Conservation (phyloP, 2,329 filamentous ascomycete species). For the Calonectria henricotiae region DNA sequence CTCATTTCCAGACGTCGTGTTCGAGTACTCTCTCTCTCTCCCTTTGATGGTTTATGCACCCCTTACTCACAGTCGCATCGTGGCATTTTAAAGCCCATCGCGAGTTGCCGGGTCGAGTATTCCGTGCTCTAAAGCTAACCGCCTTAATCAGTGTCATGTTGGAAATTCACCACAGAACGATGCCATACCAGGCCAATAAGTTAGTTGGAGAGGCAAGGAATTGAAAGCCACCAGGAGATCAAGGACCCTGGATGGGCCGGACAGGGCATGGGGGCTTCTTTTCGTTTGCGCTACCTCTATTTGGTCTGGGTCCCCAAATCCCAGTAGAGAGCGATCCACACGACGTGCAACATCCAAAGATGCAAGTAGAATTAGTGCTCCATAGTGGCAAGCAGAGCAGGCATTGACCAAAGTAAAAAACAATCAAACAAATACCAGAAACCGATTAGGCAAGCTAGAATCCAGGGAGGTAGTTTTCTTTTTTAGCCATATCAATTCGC, state of each 20-base stretch:
- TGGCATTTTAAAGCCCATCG: not conserved
- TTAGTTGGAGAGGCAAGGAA: conserved; percentile 19
- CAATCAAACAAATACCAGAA: not conserved
- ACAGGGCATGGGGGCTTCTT: conserved; percentile 18
- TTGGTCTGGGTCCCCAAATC: conserved; percentile 11
- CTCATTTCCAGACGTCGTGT: not conserved
- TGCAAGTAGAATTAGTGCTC: conserved; percentile 1
- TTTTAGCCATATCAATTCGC: conserved; percentile 8
- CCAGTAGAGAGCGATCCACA: conserved; percentile 15
- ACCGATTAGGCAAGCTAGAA: conserved; percentile 2
- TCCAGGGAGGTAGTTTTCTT: conserved; percentile 5
- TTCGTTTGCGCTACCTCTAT: conserved; percentile 31
- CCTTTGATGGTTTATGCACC: not conserved
- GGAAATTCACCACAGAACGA: conserved; percentile 19
- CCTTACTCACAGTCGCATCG: not conserved
- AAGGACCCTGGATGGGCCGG: conserved; percentile 31
- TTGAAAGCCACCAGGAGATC: conserved; percentile 23
- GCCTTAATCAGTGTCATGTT: conserved; percentile 9
- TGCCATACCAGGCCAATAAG: conserved; percentile 15
- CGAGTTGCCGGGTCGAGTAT: not conserved
- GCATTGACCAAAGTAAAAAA: not conserved
- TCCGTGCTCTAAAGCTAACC: conserved; percentile 15
- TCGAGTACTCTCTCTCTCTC: not conserved
- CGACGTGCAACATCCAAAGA: conserved; percentile 18
- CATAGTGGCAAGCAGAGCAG: conserved; percentile 5